These are phyloP conservation scores for Cyclotella choctawhatcheeana DNA, from an alignment of 108 stramenopile genomes.

Conservation along the genomic window DNA sequence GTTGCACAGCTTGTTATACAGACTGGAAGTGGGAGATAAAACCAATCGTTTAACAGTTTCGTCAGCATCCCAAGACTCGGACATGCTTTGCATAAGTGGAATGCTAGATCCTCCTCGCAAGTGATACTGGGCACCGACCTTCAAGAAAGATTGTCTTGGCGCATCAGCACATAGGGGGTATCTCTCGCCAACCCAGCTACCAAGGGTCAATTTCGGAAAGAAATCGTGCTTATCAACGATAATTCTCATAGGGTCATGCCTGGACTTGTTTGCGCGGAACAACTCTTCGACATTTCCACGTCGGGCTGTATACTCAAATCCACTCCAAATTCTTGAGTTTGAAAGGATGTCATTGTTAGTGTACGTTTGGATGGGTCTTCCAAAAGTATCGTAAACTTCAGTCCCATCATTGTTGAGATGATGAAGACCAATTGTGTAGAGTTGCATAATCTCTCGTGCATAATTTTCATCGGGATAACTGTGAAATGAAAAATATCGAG, in stretches of 20 bases:
- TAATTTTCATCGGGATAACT: constrained; percentile 63
- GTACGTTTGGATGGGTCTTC: constrained; percentile 48
- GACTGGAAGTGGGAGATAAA: constrained; percentile 34
- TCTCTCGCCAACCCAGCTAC: constrained; percentile 60
- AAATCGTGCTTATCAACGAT: constrained; percentile 46
- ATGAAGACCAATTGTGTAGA: constrained; percentile 42
- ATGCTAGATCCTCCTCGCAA: constrained; percentile 40
- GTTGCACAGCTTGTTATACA: constrained; percentile 56
- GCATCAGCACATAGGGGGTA: constrained; percentile 60
- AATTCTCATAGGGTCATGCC: constrained; percentile 58
- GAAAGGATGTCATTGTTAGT: constrained; percentile 52
- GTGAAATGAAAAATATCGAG: too few relatives aligned
- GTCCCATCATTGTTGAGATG: constrained; percentile 59
- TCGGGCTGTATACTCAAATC: constrained; percentile 42
- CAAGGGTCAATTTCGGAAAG: constrained; percentile 58
- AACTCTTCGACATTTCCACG: constrained; percentile 51
- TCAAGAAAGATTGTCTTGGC: constrained; percentile 59
- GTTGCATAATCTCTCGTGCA: constrained; percentile 61
- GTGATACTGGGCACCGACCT: constrained; percentile 44
- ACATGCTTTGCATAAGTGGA: constrained; percentile 23
- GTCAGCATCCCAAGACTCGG: constrained; percentile 31
- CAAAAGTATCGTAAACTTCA: constrained; percentile 32
- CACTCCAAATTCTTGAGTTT: constrained; percentile 57
- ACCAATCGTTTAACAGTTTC: constrained; percentile 46
- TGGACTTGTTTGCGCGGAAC: constrained; percentile 46